phyloP scores from a whole-genome alignment of 352 stramenopile genomes.

The Globisporangium acanthophoron region DNA sequence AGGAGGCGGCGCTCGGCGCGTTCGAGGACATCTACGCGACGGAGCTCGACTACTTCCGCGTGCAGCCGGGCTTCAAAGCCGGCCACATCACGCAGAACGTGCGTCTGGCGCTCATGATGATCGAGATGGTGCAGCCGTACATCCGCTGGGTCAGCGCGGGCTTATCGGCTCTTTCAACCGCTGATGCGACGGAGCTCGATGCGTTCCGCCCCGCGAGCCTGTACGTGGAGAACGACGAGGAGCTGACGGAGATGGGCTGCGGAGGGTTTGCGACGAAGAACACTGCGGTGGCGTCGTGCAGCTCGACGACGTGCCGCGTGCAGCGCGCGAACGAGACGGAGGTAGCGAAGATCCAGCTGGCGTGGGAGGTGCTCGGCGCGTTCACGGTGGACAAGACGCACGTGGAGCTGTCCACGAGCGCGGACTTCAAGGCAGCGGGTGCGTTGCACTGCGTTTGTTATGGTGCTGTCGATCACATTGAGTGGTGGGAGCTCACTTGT shows the following conservation, averaged over 20 bases:
- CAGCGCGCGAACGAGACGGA: constrained; percentile 13
- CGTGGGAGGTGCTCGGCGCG: constrained; percentile 75
- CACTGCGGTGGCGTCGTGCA: constrained; percentile 43
- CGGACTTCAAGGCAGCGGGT: constrained; percentile 34
- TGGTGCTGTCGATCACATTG: background rate
- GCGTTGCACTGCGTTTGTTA: background rate
- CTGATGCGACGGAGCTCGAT: constrained; percentile 7
- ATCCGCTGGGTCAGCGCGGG: constrained; percentile 65
- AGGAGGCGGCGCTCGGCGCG: constrained; percentile 60
- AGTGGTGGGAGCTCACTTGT: background rate
- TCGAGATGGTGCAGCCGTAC: constrained; percentile 95
- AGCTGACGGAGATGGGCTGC: constrained; percentile 52
- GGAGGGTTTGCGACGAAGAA: constrained; percentile 27
- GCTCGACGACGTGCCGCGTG: constrained; percentile 32
- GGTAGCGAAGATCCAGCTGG: constrained; percentile 50
- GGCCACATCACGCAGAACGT: constrained; percentile 95
- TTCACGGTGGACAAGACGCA: constrained; percentile 71
- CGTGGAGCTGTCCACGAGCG: constrained; percentile 52
- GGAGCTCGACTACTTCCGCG: constrained; percentile 60
- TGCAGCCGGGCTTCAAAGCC: constrained; percentile 36
- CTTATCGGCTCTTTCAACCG: background rate
- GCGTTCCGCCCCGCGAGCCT: constrained; percentile 40
- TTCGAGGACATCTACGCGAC: constrained; percentile 58
- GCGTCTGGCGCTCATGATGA: constrained; percentile 90
- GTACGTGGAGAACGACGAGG: constrained; percentile 31